Base-by-base conservation (phyloP, 768 basidiomycete genomes). In the Boletellus emodensis region DNA sequence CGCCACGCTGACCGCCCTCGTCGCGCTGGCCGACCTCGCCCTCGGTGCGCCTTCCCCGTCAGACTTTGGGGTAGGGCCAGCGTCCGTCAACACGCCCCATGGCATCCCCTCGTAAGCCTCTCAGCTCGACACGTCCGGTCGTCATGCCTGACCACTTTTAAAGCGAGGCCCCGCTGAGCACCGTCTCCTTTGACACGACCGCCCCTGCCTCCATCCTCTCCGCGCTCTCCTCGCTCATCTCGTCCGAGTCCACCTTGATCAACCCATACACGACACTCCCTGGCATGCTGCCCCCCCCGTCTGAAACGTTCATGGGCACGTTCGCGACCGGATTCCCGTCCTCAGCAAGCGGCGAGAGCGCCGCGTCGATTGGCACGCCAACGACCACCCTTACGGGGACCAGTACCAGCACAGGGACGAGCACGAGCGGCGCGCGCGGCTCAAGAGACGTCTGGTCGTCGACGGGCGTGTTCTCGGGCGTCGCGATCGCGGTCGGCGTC, bases 91-190 rank as follows among this genome's bases (percentile, higher is more conserved):
- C 37, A 33, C 48, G 0, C 52, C 66, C 4, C 50, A 18, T 3
- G 63, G 64, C 6, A 15, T 59, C 9, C 64, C 64, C 10, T 52
- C 44, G 64, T 66, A 42, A 53, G 64, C 4, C n/a, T 68, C 22
- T 41, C 60, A 7, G 4, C 58, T 66, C 9, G 56, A 66, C 44
- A 64, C 64, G n/a, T 60, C 60, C 6, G 66, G 30, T 30, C 8
- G 30, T 4, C 30, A 11, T 30, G 6, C 10, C 30, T 30, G 30
- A 30, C 30, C 10, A 7, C 30, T 7, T 30, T 11, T 30, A 7
- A 7, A 64, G 64, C 44, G 54, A 52, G 8, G 41, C 39, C 17
- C 56, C 60, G 6, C 48, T 61, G 9, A 57, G 38, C 39, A 43
- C 43, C 4, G 15, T 66, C 22, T 41, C 60, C 5, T 59, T 66